These are phyloP conservation scores for Candida dubliniensis DNA, from an alignment of 1,139 yeast genomes.

Conservation along the genomic window DNA sequence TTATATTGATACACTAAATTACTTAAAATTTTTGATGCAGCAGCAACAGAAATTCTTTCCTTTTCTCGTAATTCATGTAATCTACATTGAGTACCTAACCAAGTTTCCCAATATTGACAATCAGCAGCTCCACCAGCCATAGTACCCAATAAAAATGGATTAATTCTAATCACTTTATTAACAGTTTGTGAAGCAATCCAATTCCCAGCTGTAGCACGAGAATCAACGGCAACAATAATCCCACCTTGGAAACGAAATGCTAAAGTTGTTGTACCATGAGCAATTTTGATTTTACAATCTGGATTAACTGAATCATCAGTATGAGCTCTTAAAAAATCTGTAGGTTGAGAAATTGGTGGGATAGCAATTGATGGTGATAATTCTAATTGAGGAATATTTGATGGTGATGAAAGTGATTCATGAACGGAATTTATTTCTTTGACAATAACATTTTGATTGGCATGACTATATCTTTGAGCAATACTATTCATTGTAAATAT, in stretches of 20 bases:
- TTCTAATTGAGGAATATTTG: slow-evolving; percentile 24
- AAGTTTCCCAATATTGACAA: slow-evolving; percentile 99
- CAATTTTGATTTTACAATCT: slow-evolving; percentile 92
- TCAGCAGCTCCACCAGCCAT: slow-evolving; percentile 99
- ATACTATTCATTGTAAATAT: slow-evolving; percentile 37
- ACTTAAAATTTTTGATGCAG: slow-evolving; percentile 91
- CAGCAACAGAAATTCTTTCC: slow-evolving; percentile 93
- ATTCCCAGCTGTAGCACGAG: slow-evolving; percentile 97
- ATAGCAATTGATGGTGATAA: slow-evolving; percentile 67
- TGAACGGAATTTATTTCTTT: slow-evolving; percentile 32
- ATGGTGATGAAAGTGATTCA: slow-evolving; percentile 20
- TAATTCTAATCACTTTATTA: slow-evolving; percentile 94
- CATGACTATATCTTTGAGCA: slow-evolving; percentile 39
- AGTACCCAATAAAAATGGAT: slow-evolving; percentile 92
- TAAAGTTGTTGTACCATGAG: slow-evolving; percentile 97
- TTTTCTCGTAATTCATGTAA: slow-evolving; percentile 92
- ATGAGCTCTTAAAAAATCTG: slow-evolving; percentile 96
- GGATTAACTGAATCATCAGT: slow-evolving; percentile 93
- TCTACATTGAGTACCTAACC: slow-evolving; percentile 97
- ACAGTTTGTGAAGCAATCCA: slow-evolving; percentile 99
- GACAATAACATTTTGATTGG: slow-evolving; percentile 28
- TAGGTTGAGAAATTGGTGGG: slow-evolving; percentile 88
- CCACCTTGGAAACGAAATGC: slow-evolving; percentile 97
- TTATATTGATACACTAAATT: slow-evolving; percentile 91
- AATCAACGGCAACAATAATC: slow-evolving; percentile 93